Evolutionary conservation across 148 eudicot genomes (phyloP).

Genomic region (Rhododendron ovatum): DNA sequence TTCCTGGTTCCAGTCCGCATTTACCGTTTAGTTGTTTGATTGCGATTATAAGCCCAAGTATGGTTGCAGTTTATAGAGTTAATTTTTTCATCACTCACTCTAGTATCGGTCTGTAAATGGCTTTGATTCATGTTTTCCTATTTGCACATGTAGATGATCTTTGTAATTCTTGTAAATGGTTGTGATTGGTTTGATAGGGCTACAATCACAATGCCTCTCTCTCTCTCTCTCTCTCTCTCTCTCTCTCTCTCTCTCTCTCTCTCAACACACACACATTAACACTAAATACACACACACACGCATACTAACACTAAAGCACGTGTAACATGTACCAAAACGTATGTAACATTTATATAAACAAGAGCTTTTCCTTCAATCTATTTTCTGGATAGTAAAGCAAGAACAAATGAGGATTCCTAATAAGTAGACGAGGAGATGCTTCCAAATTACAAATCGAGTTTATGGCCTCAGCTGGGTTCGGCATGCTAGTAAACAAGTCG

Average conservation of each 20-base stretch:
- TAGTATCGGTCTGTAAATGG: neutral
- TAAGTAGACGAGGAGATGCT: neutral
- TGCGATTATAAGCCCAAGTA: neutral
- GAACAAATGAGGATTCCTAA: too few species aligned
- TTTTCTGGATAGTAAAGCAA: too few species aligned
- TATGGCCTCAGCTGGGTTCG: too few species aligned
- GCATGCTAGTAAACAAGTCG: too few species aligned
- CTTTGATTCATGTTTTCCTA: neutral
- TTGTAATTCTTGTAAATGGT: slow-evolving; percentile 6
- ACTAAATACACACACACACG: too few species aligned
- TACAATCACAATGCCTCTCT: neutral
- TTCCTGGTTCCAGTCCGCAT: neutral
- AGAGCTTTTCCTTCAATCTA: too few species aligned
- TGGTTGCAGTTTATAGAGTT: neutral
- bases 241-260: neutral
- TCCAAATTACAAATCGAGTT: neutral
- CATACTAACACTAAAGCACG: too few species aligned
- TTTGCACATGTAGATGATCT: neutral
- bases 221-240: neutral
- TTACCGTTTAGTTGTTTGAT: neutral
- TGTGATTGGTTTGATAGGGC: neutral
- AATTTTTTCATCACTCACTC: neutral
- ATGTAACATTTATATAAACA: too few species aligned
- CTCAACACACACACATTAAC: too few species aligned
- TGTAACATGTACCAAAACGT: too few species aligned